These are phyloP conservation scores for Halophytophthora polymorphica DNA, from an alignment of 352 stramenopile genomes.

Conservation along the genomic window DNA sequence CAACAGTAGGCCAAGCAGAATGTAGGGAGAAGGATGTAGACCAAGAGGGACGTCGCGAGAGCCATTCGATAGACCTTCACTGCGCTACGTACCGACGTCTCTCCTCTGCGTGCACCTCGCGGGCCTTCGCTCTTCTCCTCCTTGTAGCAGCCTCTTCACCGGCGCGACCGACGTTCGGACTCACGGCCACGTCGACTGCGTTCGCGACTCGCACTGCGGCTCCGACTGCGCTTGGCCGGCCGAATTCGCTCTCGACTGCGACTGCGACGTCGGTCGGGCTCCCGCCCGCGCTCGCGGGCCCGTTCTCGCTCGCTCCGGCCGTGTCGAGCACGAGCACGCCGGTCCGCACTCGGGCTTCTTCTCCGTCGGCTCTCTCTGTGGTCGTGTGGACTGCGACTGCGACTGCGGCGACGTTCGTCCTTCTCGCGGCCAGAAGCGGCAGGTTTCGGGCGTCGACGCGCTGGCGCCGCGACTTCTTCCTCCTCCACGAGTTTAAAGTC, in stretches of 20 bases:
- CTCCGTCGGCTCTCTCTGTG: slow-evolving; percentile 11
- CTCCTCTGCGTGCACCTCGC: no score
- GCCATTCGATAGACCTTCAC: no score
- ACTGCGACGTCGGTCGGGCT: slow-evolving; percentile 13
- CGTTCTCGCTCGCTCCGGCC: slow-evolving; percentile 14
- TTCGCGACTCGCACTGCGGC: slow-evolving; percentile 6
- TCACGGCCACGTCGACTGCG: slow-evolving; percentile 10
- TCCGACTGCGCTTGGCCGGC: no score
- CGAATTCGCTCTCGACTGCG: slow-evolving; percentile 10
- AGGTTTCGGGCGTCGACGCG: slow-evolving; percentile 11
- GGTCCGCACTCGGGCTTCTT: slow-evolving; percentile 1
- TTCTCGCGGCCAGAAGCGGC: slow-evolving; percentile 1
- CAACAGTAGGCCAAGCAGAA: no score
- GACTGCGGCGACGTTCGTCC: slow-evolving; percentile 14
- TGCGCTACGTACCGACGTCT: no score
- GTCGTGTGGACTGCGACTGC: slow-evolving; percentile 19
- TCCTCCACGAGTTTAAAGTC: slow-evolving; percentile 54
- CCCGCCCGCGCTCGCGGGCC: no score
- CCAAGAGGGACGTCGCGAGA: no score
- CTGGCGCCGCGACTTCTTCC: slow-evolving; percentile 21
- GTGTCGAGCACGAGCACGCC: slow-evolving; percentile 5
- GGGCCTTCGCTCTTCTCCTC: no score
- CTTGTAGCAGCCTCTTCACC: no score
- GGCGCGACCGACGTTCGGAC: slow-evolving; percentile 4
- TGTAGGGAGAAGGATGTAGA: no score